A percentile compares a stretch with the other conserved stretches of the same genome.
Evolutionary conservation across 2,329 filamentous ascomycete species (phyloP).

Genomic region (Phyllosticta citriasiana): DNA sequence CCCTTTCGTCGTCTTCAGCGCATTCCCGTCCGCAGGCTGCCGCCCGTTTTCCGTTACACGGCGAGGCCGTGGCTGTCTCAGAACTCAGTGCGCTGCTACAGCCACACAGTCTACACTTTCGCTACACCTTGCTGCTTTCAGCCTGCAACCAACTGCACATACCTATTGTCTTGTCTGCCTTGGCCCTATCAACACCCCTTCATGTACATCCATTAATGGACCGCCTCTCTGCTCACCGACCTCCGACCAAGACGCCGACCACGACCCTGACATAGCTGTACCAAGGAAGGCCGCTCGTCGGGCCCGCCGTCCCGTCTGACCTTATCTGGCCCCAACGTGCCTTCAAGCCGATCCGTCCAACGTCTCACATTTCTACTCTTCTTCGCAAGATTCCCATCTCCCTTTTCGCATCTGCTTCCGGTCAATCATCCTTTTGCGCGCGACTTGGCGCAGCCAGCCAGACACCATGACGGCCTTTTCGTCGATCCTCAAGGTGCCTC

Average conservation of each 20-base stretch:
- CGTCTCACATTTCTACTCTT: neutral
- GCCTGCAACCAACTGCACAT: neutral
- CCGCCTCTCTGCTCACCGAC: neutral
- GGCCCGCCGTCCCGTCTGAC: neutral
- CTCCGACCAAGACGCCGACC: neutral
- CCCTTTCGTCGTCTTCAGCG: neutral
- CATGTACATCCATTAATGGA: neutral
- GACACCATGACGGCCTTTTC: slow-evolving; percentile 23
- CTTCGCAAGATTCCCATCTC: neutral
- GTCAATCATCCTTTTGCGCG: neutral
- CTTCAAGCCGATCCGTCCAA: neutral
- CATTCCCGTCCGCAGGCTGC: neutral
- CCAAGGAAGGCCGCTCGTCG: neutral
- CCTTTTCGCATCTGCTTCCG: neutral
- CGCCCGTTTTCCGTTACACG: neutral
- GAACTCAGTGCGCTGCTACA: neutral
- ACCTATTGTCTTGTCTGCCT: neutral
- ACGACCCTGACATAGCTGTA: neutral
- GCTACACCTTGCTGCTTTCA: neutral
- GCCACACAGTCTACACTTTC: no score
- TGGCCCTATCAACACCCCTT: no score
- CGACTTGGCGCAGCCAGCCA: neutral
- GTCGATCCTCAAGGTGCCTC: slow-evolving; percentile 24
- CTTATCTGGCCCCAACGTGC: neutral
- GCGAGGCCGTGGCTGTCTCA: neutral